Percentiles rank a stretch among this genome's conserved stretches.
Conservation (phyloP, 176 grass and related monocot species). For the Thalia dealbata region DNA sequence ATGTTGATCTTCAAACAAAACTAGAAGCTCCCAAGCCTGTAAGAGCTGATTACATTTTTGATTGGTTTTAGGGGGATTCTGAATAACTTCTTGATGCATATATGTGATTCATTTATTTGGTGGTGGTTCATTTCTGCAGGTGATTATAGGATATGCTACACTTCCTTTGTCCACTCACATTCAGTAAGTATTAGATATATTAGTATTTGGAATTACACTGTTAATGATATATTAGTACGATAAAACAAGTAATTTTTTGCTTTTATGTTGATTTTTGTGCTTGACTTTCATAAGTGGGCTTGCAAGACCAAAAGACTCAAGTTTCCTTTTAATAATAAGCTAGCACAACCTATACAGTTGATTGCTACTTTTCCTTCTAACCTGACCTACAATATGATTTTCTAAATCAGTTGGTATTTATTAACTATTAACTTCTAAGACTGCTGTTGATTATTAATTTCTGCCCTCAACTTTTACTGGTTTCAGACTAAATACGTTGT, state of each 20-base stretch:
- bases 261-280: too few species aligned
- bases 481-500: too few species aligned
- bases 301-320: too few species aligned
- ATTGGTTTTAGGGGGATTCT: not conserved
- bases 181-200: conserved; percentile 56
- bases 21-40: conserved; percentile 95
- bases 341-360: too few species aligned
- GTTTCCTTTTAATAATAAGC: too few species aligned
- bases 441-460: too few species aligned
- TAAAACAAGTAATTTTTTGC: not conserved
- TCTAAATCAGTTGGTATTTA: too few species aligned
- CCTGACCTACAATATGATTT: too few species aligned
- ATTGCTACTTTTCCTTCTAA: too few species aligned
- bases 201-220: not conserved
- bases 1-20: conserved; percentile 93
- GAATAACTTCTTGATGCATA: not conserved
- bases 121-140: conserved; percentile 39
- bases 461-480: too few species aligned
- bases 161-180: conserved; percentile 84
- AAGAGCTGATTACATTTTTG: conserved; percentile 12
- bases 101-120: conserved; percentile 21
- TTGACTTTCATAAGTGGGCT: too few species aligned
- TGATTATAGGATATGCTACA: conserved; percentile 79
- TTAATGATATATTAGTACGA: not conserved
- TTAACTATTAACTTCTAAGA: too few species aligned